Percentiles rank a stretch among this genome's conserved stretches.
Conservation (phyloP, 2,329 filamentous ascomycete species). For the Aureobasidium melanogenum region DNA sequence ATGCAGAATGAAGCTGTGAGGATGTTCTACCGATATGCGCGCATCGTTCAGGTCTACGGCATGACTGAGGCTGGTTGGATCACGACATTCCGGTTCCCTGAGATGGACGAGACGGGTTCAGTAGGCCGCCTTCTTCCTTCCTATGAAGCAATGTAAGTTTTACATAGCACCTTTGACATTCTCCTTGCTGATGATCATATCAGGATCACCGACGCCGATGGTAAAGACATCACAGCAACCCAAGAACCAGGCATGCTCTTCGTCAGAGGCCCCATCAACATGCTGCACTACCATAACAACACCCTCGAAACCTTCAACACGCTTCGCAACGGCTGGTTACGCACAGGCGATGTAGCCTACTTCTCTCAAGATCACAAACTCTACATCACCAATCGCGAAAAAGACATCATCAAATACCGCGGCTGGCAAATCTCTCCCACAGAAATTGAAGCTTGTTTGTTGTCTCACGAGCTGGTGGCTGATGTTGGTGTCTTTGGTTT, state of each 20-base stretch:
- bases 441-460: conserved; percentile 24
- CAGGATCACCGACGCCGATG: conserved; percentile 18
- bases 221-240: conserved; percentile 26
- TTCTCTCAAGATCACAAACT: conserved; percentile 21
- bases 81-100: conserved; percentile 32
- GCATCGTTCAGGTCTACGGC: conserved; percentile 43
- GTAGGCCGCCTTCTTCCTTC: conserved; percentile 39
- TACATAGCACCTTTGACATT: not conserved
- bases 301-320: conserved; percentile 16
- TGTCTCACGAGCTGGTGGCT: conserved; percentile 18
- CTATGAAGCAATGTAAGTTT: conserved; percentile 22
- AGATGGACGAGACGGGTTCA: conserved; percentile 36
- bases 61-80: conserved; percentile 45
- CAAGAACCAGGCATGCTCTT: conserved; percentile 33
- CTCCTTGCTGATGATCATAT: conserved; percentile 13
- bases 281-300: conserved; percentile 31
- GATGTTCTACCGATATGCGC: conserved; percentile 33
- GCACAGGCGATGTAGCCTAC: conserved; percentile 34
- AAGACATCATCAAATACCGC: conserved; percentile 28
- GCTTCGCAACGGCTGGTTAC: conserved; percentile 18
- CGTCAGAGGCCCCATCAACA: conserved; percentile 32
- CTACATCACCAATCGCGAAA: conserved; percentile 24
- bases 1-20: conserved; percentile 33
- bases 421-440: conserved; percentile 27
- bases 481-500: conserved; percentile 22